Base-by-base conservation (phyloP, 1,139 yeast species). In the Hansenula lynferdii region DNA sequence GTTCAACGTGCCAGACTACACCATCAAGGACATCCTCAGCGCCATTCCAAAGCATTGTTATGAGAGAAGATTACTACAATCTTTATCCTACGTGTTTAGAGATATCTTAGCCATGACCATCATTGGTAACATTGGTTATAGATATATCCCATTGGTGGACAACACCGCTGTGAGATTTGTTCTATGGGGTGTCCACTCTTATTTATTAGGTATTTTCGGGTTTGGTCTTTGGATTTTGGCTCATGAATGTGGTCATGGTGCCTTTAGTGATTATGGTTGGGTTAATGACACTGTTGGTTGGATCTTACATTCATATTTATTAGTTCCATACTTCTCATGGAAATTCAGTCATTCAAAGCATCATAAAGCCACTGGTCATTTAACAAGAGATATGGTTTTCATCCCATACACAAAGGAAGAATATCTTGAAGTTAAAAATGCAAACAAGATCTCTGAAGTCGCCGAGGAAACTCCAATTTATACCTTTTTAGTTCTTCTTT, bases 201-300 rank as follows among this genome's bases (percentile, higher is more conserved):
- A 63, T 51, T 53, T 61, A 40, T 62, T 67, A 44, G 76, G 77
- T 26, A 60, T 72, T 39, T 64, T 71, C 44, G 71, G 69, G 10
- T 73, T 78, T 28, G 83, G 84, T 36, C 47, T 76, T 31, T 77
- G 83, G 83, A 75, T 77, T 40, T 56, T 77, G 59, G 81, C 82
- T 32, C 83, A 77, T 54, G 83, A 77, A 56, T 77, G 83, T 69
- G 83, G 83, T 40, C 83, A 77, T 54, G 77, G 72, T 53, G 82
- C 82, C 12, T 77, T 77, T 54, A 65, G 75, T 39, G 79, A 75
- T 53, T 75, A 73, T 54, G 72, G 69, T 26, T 62, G 63, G 64
- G 69, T 77, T 43, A 77, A 77, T 50, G 81, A 77, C 54, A 55
- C 70, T 27, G 72, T 75, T 37, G 83, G 83, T 35, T 77, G 81